Evolutionary conservation across 1,139 yeast genomes (phyloP), one percentile per base, ranked within the genome.

Genomic region (Suhomyces ambrosiae): DNA sequence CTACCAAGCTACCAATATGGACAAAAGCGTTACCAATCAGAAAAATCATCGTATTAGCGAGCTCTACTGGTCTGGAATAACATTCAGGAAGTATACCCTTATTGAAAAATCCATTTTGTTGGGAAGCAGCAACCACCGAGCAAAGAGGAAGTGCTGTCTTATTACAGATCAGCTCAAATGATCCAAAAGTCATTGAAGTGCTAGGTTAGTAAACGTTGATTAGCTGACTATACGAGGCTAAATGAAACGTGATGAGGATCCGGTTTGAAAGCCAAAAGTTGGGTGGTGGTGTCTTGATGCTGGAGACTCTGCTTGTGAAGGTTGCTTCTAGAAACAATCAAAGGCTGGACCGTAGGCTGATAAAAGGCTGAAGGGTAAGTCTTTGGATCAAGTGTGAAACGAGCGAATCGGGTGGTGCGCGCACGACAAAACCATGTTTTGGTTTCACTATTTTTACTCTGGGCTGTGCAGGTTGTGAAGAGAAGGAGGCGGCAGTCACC

Each of bases 21-120:
- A 89, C 79, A 54, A 89, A 84, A 3, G 95, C 89, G 44, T 82
- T 86, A 19, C 97, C 97, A n/a, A 88, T 73, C 55, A 88, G 89
- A 62, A 88, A 90, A 16, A 92, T 86, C 68, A 87, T 74, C 1
- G 97, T 92, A 61, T 92, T 92, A 38, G 96, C 96, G 30, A 90
- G 60, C 50, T 82, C 90, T 23, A 90, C 88, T 5, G 90, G 74
- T 53, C 97, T 71, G 0, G 97, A 84, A 50, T 87, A 90, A 62
- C 97, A 92, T 29, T 62, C 59, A 2, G 97, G 83, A 30, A 86
- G 61, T 21, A 88, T 70, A 3, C 96, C 96, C 13, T 66, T 57
- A 12, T 57, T 48, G 46, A 76, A 60, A 40, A 50, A 50, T 33
- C 61, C 43, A 39, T 60, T 33, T 40, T 53, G 42, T 37, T 59